phyloP scores from a whole-genome alignment of 2,329 filamentous ascomycete genomes.

The Epichloe baconii region DNA sequence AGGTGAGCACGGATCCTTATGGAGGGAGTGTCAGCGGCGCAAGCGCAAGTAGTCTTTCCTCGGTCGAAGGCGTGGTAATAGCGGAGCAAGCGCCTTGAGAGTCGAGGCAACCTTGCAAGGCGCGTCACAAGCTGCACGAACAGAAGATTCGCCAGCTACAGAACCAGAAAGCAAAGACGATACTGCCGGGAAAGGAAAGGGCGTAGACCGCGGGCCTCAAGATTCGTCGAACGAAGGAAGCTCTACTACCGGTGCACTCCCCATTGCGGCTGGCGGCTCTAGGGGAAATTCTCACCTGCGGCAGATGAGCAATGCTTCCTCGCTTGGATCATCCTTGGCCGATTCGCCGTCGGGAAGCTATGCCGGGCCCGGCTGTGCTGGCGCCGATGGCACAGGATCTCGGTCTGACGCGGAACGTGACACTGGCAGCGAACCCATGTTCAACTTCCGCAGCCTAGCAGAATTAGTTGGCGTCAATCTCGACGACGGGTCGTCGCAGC shows the following conservation, averaged over 20 bases:
- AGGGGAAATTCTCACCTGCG: slow-evolving; percentile 59
- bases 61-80: slow-evolving; percentile 46
- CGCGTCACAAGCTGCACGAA: slow-evolving; percentile 20
- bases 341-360: slow-evolving; percentile 51
- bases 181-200: slow-evolving; percentile 51
- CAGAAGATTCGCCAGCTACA: slow-evolving; percentile 10
- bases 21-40: slow-evolving; percentile 25
- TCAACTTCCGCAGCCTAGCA: slow-evolving; percentile 81
- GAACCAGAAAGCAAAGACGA: slow-evolving; percentile 19
- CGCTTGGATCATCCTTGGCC: slow-evolving; percentile 61
- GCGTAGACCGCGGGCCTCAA: slow-evolving; percentile 40
- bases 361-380: slow-evolving; percentile 20
- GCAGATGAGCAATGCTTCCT: slow-evolving; percentile 79
- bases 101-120: slow-evolving; percentile 40
- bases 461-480: slow-evolving; percentile 64
- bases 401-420: slow-evolving; percentile 39
- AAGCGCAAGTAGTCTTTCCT: slow-evolving; percentile 53
- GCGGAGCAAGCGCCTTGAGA: slow-evolving; percentile 44
- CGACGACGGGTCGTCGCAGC: slow-evolving; percentile 28
- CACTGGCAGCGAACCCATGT: slow-evolving; percentile 58
- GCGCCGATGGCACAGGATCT: slow-evolving; percentile 25
- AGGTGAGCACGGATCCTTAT: slow-evolving; percentile 29
- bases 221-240: slow-evolving; percentile 14
- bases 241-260: slow-evolving; percentile 26
- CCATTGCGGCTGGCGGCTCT: slow-evolving; percentile 36